Conservation (phyloP, 2,329 filamentous ascomycete genomes). For the Spiromastix sp. region DNA sequence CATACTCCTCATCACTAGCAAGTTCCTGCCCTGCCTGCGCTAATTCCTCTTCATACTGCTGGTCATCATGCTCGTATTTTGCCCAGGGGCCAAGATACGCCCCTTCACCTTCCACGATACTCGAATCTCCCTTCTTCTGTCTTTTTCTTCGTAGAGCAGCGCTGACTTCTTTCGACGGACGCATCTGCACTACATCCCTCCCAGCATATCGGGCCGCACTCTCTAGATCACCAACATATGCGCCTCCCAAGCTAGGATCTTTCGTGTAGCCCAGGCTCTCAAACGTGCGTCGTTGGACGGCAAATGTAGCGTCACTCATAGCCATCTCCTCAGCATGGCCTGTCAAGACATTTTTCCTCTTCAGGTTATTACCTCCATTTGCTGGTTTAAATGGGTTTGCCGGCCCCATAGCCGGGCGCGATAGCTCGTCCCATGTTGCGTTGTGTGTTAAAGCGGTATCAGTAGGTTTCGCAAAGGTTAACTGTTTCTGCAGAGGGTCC, state of each 20-base stretch:
- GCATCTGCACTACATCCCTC: conserved; percentile 43
- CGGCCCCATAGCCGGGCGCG: conserved; percentile 56
- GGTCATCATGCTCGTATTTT: conserved; percentile 64
- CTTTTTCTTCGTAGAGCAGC: conserved; percentile 60
- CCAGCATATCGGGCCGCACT: conserved; percentile 36
- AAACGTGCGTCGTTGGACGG: conserved; percentile 74
- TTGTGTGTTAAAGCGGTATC: conserved; percentile 43
- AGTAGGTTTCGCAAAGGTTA: conserved; percentile 42
- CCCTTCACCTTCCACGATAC: conserved; percentile 73
- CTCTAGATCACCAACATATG: conserved; percentile 39
- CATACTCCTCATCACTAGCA: conserved; percentile 68
- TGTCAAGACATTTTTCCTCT: conserved; percentile 74
- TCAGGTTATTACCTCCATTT: conserved; percentile 42
- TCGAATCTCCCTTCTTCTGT: conserved; percentile 75
- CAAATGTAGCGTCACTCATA: conserved; percentile 84
- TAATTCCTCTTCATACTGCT: conserved; percentile 55
- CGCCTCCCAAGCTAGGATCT: conserved; percentile 34
- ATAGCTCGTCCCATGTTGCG: conserved; percentile 60
- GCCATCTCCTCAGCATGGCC: conserved; percentile 80
- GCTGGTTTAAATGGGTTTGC: conserved; percentile 65
- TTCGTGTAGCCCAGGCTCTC: conserved; percentile 51
- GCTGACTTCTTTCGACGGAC: conserved; percentile 59
- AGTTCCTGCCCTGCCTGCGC: conserved; percentile 62
- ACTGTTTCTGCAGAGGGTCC: conserved; percentile 40
- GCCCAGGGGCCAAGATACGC: conserved; percentile 96